These are phyloP conservation scores for Eucalyptus marginata DNA, from an alignment of 345 rosid genomes.

Conservation along the genomic window DNA sequence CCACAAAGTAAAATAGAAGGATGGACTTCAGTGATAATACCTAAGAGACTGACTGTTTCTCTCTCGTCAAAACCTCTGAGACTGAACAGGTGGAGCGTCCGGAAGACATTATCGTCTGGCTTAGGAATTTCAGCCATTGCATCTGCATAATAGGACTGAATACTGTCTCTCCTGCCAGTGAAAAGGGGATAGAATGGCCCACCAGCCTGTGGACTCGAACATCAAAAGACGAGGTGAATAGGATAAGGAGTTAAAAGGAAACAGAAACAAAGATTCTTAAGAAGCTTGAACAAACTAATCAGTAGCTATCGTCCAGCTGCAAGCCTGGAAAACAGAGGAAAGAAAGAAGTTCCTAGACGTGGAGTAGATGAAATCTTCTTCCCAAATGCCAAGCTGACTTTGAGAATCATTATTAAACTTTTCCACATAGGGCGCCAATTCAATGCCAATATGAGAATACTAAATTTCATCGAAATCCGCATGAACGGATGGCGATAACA, in stretches of 20 bases:
- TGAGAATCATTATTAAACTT: background rate
- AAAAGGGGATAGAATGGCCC: slow-evolving; percentile 45
- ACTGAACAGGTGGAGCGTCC: slow-evolving; percentile 15
- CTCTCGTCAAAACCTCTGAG: slow-evolving; percentile 25
- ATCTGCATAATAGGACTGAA: slow-evolving; percentile 15
- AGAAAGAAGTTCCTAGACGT: background rate
- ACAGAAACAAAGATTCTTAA: background rate
- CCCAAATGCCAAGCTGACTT: background rate
- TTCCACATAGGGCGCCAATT: background rate
- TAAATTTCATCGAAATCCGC: background rate
- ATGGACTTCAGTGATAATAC: background rate
- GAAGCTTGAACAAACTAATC: background rate
- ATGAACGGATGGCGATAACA: background rate
- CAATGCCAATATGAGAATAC: background rate
- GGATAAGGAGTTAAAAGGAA: background rate
- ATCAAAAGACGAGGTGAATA: background rate
- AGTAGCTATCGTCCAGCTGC: background rate
- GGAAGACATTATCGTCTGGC: slow-evolving; percentile 15
- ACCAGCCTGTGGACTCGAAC: slow-evolving; percentile 19
- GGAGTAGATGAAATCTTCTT: background rate
- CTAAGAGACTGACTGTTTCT: slow-evolving; percentile 40
- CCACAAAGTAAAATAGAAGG: background rate
- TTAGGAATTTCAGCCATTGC: slow-evolving; percentile 23
- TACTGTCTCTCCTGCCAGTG: slow-evolving; percentile 42
- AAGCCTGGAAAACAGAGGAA: background rate